Evolutionary conservation across 2,329 filamentous ascomycete genomes (phyloP).

Genomic region (Coniochaeta ligniaria): DNA sequence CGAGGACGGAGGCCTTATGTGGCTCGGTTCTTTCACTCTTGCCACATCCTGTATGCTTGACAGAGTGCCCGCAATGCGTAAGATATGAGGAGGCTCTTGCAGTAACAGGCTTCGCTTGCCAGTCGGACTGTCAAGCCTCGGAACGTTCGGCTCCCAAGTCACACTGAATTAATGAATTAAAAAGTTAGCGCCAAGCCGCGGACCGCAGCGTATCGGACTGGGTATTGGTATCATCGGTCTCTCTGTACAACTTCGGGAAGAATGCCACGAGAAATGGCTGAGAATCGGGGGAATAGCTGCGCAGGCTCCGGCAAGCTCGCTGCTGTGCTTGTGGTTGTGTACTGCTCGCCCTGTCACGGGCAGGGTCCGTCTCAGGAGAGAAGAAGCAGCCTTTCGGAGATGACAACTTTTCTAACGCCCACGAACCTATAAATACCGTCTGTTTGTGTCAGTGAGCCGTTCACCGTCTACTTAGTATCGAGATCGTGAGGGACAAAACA

Average conservation of each 20-base stretch:
- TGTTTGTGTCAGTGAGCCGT: background rate
- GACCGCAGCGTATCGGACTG: background rate
- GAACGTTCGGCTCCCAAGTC: background rate
- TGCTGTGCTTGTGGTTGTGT: background rate
- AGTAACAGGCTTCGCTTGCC: background rate
- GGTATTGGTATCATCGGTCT: background rate
- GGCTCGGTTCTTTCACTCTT: too few species aligned
- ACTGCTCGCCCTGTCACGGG: background rate
- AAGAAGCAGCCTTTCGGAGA: background rate
- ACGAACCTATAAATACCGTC: background rate
- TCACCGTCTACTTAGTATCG: background rate
- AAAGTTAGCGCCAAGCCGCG: background rate
- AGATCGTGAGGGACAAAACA: background rate
- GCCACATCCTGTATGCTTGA: too few species aligned
- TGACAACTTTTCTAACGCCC: background rate
- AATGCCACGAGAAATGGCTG: background rate
- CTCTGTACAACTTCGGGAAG: background rate
- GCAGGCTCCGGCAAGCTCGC: background rate
- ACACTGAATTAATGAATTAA: background rate
- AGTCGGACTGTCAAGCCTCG: background rate
- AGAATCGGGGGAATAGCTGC: background rate
- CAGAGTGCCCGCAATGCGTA: too few species aligned
- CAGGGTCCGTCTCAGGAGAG: background rate
- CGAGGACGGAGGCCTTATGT: too few species aligned
- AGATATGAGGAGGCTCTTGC: too few species aligned